Conservation (phyloP, 164 flowering plant genomes). For the Stephania cephalantha region DNA sequence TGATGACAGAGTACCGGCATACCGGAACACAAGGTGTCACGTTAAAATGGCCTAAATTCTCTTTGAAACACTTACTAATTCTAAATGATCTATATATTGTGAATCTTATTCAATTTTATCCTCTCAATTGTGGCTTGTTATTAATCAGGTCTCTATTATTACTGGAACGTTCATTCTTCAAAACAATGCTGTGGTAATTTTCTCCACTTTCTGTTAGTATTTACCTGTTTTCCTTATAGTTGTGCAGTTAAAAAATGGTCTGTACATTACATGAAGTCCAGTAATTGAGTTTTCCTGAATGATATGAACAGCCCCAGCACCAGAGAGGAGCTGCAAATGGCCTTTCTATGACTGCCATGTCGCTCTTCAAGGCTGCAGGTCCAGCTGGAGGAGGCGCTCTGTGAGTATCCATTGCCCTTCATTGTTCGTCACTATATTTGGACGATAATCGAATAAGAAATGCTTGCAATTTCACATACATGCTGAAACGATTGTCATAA, state of each 20-base stretch:
- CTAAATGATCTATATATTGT: background rate
- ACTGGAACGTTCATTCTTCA: slow-evolving; percentile 56
- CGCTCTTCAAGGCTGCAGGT: slow-evolving; percentile 65
- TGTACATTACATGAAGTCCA: background rate
- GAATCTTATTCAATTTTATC: background rate
- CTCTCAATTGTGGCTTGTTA: slow-evolving; percentile 1
- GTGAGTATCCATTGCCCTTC: slow-evolving; percentile 36
- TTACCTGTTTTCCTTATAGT: background rate
- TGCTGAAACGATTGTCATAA: background rate
- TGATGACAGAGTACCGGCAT: background rate
- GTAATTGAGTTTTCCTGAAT: background rate
- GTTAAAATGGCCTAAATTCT: background rate
- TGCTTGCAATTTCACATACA: background rate
- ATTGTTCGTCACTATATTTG: too few species aligned
- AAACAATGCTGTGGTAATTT: slow-evolving; percentile 55
- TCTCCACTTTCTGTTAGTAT: background rate
- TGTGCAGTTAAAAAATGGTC: background rate
- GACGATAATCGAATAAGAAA: background rate
- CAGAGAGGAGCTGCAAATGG: slow-evolving; percentile 18
- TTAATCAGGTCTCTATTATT: slow-evolving; percentile 34
- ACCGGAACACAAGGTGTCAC: background rate
- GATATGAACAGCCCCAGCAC: slow-evolving; percentile 23
- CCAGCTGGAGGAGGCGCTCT: slow-evolving; percentile 77
- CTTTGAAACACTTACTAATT: background rate
- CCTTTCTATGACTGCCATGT: slow-evolving; percentile 58